phyloP scores from a whole-genome alignment of 139 green algal species.

The Tetraselmis striata region DNA sequence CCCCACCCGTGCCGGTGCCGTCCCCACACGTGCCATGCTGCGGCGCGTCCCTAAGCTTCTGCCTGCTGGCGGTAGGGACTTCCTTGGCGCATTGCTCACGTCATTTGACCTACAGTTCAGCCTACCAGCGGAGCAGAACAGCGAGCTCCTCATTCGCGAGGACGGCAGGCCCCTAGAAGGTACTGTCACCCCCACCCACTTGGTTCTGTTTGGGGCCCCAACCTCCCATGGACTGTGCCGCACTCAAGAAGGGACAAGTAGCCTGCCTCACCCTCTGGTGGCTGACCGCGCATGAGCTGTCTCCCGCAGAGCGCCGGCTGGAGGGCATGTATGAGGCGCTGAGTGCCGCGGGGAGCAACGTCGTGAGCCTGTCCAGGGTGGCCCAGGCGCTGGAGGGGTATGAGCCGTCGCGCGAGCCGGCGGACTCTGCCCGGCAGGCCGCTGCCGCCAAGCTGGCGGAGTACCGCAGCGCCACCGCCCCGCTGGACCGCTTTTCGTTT shows the following conservation, averaged over 20 bases:
- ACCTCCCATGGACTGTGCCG: no score
- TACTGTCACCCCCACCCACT: background rate
- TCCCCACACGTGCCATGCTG: no score
- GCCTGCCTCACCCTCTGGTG: no score
- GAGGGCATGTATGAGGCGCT: background rate
- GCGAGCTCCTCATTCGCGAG: background rate
- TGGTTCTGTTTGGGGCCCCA: no score
- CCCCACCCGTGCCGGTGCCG: no score
- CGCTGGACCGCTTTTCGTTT: no score
- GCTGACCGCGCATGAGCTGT: no score
- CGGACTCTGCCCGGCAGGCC: background rate
- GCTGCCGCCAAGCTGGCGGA: background rate
- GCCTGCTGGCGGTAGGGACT: no score
- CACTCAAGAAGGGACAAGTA: no score
- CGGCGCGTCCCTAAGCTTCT: no score
- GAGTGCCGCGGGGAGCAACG: background rate
- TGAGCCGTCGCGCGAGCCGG: background rate
- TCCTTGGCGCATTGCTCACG: background rate
- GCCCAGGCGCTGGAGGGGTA: background rate
- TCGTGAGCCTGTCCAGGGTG: background rate
- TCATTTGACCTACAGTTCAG: background rate
- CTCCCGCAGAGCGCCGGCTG: background rate
- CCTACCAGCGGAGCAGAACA: background rate
- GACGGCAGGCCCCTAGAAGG: background rate
- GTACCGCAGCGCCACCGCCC: no score